Base-by-base conservation (phyloP, 2,329 filamentous ascomycete species). In the Monosporascus sp. region DNA sequence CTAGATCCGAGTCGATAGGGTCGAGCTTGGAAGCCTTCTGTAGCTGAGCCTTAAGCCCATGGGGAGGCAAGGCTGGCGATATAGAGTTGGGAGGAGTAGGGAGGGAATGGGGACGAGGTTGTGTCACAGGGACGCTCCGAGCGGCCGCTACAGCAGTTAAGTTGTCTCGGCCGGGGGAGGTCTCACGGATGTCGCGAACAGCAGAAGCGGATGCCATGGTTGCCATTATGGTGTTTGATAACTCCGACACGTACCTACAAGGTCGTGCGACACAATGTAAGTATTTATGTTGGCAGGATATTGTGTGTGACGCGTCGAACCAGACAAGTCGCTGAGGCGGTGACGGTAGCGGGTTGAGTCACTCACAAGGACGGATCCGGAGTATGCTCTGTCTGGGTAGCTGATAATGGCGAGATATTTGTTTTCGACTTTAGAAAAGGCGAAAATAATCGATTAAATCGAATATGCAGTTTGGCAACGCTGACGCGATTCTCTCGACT, bases 61-160 rank as follows among this genome's bases (percentile, higher is more conserved):
- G 89, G 55, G 92, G 89, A 64, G 88, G 86, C 61, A 97, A 80
- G 63, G 84, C 87, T 48, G 93, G 93, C 57, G 92, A 97, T 70
- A 97, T 91, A 72, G 92, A 97, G 78, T 93, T 95, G 57, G 93
- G 93, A 68, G 93, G 93, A 70, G 93, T 97, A 59, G 89, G 91
- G 66, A 96, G 84, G 70, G 83, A 78, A 64, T 80, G 78, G 70
- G 83, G 78, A 63, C 80, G 78, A 75, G 74, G 72, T 74, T 73
- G 77, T 75, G 81, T 81, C 80, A 82, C 77, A 79, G 80, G 75
- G 71, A 83, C 79, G 65, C 79, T 81, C 76, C 78, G 78, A 72
- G 60, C 61, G 53, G 81, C 81, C 79, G 82, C 82, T 85, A 86
- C 83, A 85, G 74, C 83, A 86, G 82, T 75, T 71, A 87, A 87